phyloP scores from a whole-genome alignment of 192 early-diverging fungal genomes.

The Dimargaris cristalligena region DNA sequence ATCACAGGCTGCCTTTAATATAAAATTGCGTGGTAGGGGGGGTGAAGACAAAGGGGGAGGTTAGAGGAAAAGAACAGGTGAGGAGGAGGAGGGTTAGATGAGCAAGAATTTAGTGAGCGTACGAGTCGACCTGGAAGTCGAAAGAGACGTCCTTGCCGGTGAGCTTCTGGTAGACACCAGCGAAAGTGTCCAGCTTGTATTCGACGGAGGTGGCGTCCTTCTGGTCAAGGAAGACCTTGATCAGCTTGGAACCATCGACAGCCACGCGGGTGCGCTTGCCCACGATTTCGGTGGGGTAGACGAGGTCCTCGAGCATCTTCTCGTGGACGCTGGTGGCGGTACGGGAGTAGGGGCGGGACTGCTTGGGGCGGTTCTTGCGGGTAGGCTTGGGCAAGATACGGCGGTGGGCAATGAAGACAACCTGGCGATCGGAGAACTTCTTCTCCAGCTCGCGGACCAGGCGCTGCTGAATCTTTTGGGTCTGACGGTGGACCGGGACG shows the following conservation, averaged over 20 bases:
- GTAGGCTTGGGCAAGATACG: constrained; percentile 89
- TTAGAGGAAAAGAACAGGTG: no score
- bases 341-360: constrained; percentile 87
- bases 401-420: constrained; percentile 86
- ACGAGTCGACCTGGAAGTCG: no score
- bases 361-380: constrained; percentile 75
- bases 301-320: constrained; percentile 90
- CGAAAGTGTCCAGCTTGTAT: constrained; percentile 98
- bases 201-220: constrained; percentile 96
- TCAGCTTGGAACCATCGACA: constrained; percentile 82
- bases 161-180: constrained; percentile 83
- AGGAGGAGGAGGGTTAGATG: no score
- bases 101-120: no score
- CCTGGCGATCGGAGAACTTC: constrained; percentile 99
- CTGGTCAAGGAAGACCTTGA: constrained; percentile 94
- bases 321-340: constrained; percentile 94
- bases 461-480: constrained; percentile 92
- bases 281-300: constrained; percentile 98
- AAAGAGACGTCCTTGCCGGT: constrained; percentile 98
- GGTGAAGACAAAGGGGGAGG: no score
- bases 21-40: no score
- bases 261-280: constrained; percentile 96
- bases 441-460: constrained; percentile 99
- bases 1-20: no score
- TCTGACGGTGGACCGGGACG: constrained; percentile 80